Conservation (phyloP, 331 rosid genomes). For the Erythrophleum ivorense region DNA sequence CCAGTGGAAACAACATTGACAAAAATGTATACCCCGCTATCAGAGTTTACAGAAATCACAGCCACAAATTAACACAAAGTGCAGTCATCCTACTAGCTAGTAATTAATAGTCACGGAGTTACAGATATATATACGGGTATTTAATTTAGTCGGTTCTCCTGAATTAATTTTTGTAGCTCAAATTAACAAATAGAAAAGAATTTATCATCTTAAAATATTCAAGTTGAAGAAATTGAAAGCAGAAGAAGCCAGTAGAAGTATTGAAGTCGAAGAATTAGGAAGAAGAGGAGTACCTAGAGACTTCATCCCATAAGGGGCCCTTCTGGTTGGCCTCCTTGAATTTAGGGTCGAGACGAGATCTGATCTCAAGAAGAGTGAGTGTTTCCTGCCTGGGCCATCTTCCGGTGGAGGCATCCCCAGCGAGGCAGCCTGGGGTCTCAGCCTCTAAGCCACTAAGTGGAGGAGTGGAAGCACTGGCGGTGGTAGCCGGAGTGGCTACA, state of each 20-base stretch:
- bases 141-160: neutral
- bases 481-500: conserved; percentile 43
- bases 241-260: neutral
- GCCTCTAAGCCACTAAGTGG: conserved; percentile 62
- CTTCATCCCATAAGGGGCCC: conserved; percentile 98
- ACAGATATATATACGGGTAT: neutral
- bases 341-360: conserved; percentile 92
- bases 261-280: neutral
- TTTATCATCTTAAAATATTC: neutral
- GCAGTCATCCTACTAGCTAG: conserved; percentile 19
- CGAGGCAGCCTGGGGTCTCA: conserved; percentile 56
- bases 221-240: neutral
- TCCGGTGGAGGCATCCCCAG: conserved; percentile 67
- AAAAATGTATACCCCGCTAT: conserved; percentile 8
- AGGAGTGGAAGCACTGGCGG: conserved; percentile 61
- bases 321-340: conserved; percentile 97
- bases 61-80: conserved; percentile 31
- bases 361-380: conserved; percentile 93
- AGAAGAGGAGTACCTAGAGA: conserved; percentile 69
- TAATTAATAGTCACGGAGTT: neutral
- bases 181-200: neutral
- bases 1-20: conserved; percentile 34
- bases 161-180: neutral
- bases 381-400: conserved; percentile 99
- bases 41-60: conserved; percentile 31